phyloP scores from a whole-genome alignment of 108 stramenopile species.

The Cafeteria roenbergensis region DNA sequence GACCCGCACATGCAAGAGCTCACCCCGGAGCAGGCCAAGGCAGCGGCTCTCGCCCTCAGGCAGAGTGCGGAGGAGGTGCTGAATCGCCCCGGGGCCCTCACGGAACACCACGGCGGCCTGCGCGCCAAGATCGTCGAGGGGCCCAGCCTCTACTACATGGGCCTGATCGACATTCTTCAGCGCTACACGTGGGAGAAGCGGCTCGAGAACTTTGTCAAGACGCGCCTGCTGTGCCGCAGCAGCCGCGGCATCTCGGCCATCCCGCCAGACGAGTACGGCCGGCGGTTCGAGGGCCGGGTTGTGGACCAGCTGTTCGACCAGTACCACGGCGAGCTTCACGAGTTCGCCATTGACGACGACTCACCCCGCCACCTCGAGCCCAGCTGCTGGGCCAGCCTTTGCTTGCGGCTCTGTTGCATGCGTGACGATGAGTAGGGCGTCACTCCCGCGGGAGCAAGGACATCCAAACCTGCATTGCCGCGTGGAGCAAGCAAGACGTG shows the following conservation, averaged over 20 bases:
- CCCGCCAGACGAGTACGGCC: constrained; percentile 14
- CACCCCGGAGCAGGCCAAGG: neutral
- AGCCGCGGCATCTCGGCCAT: constrained; percentile 15
- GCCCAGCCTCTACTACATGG: constrained; percentile 18
- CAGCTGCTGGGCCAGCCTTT: too few species aligned
- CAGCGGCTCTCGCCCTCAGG: neutral
- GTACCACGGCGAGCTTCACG: too few species aligned
- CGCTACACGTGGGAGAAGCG: constrained; percentile 18
- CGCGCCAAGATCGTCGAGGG: constrained; percentile 6
- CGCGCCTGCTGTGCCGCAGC: constrained; percentile 1
- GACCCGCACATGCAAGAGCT: neutral
- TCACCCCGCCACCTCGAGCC: too few species aligned
- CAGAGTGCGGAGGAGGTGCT: neutral
- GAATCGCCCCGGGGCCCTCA: neutral
- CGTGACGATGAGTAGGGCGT: too few species aligned
- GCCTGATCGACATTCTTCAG: constrained; percentile 29
- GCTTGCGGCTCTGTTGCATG: too few species aligned
- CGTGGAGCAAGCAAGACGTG: too few species aligned
- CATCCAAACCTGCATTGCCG: too few species aligned
- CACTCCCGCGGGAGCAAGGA: too few species aligned
- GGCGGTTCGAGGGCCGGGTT: constrained; percentile 12
- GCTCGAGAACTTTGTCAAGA: constrained; percentile 23
- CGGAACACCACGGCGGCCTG: constrained; percentile 6
- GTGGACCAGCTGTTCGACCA: neutral
- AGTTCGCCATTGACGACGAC: too few species aligned